These are phyloP conservation scores for Brassica cretica DNA, from an alignment of 345 rosid species.

Conservation along the genomic window DNA sequence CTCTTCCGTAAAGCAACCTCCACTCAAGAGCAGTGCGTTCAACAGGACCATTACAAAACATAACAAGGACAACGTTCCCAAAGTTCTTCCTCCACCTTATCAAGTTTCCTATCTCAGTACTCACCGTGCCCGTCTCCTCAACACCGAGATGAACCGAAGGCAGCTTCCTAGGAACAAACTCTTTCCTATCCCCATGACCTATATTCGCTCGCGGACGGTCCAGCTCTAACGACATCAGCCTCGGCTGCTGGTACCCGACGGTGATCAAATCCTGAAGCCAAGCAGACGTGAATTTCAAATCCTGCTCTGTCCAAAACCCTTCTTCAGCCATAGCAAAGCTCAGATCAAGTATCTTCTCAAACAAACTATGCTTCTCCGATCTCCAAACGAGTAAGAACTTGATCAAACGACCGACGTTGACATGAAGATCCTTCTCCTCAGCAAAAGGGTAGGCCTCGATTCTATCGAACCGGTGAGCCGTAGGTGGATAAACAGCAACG, in stretches of 20 bases:
- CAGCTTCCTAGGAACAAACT: conserved; percentile 76
- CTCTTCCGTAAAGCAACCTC: conserved; percentile 94
- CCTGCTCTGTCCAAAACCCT: conserved; percentile 93
- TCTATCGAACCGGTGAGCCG: conserved; percentile 81
- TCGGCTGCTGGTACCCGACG: conserved; percentile 92
- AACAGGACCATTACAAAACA: conserved; percentile 91
- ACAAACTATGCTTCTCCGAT: conserved; percentile 79
- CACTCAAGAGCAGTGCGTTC: conserved; percentile 96
- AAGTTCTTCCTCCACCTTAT: conserved; percentile 94
- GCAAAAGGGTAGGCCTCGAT: conserved; percentile 91
- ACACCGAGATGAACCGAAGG: conserved; percentile 97
- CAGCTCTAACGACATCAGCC: conserved; percentile 90
- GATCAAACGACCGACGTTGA: conserved; percentile 86
- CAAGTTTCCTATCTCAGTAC: conserved; percentile 88
- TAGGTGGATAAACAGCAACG: conserved; percentile 93
- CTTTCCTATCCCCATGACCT: conserved; percentile 93
- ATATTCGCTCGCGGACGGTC: conserved; percentile 77
- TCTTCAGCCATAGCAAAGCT: conserved; percentile 95
- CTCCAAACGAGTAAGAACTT: conserved; percentile 89
- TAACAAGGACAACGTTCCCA: conserved; percentile 89
- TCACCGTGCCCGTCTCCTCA: conserved; percentile 90
- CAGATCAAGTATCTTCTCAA: conserved; percentile 83
- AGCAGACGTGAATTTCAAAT: conserved; percentile 84
- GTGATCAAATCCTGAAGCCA: conserved; percentile 98
- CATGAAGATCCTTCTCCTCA: conserved; percentile 98